A percentile compares a stretch with the other conserved stretches of the same genome.
Conservation (phyloP, 1,284 basidiomycete genomes). For the Hortiboletus rubellus region DNA sequence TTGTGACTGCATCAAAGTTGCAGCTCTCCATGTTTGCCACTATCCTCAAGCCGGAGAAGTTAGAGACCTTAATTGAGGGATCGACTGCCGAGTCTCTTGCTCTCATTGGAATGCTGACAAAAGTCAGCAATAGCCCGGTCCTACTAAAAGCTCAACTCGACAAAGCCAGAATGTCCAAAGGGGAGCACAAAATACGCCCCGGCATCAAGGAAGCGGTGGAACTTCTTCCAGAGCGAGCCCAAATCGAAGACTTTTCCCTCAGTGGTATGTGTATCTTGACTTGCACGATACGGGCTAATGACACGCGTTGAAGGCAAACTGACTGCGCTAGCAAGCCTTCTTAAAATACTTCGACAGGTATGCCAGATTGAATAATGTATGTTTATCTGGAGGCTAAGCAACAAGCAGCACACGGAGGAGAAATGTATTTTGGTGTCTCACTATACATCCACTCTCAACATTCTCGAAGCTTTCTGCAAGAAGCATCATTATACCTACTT, state of each 20-base stretch:
- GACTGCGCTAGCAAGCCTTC: constrained; percentile 70
- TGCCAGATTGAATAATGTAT: constrained; percentile 7
- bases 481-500: constrained; percentile 76
- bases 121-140: constrained; percentile 93
- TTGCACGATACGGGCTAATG: not conserved
- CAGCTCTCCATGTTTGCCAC: constrained; percentile 82
- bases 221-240: constrained; percentile 63
- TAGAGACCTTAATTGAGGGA: constrained; percentile 64
- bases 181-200: constrained; percentile 44
- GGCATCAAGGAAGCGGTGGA: constrained; percentile 63
- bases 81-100: constrained; percentile 82
- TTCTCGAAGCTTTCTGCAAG: constrained; percentile 86
- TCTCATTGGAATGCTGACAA: constrained; percentile 78
- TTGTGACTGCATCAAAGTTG: constrained; percentile 79
- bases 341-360: constrained; percentile 65
- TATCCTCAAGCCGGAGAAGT: constrained; percentile 68
- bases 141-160: constrained; percentile 63
- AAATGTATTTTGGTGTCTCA: constrained; percentile 93
- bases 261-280: constrained; percentile 56
- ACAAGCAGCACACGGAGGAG: constrained; percentile 71
- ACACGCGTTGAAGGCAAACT: constrained; percentile 70
- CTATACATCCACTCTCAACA: constrained; percentile 88
- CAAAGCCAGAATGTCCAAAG: constrained; percentile 35
- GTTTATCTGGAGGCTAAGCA: constrained; percentile 6
- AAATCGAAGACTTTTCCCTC: constrained; percentile 68